phyloP scores from a whole-genome alignment of 805 yeast species.

The Saccharomycopsis guyanensis region DNA sequence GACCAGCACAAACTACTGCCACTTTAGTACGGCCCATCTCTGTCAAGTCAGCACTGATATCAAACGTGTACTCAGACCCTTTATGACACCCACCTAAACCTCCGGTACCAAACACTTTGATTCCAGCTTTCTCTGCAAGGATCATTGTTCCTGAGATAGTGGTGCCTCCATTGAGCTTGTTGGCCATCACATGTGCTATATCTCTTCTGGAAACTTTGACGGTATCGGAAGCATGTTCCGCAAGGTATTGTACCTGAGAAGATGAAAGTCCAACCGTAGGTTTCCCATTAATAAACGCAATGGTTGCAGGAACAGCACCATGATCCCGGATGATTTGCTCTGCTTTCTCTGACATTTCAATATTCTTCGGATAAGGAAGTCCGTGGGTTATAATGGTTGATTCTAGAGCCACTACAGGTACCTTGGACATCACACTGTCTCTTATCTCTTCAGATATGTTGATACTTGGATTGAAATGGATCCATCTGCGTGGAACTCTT shows the following conservation, averaged over 20 bases:
- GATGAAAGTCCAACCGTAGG: constrained; percentile 60
- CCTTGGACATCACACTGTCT: constrained; percentile 49
- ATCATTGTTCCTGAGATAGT: constrained; percentile 89
- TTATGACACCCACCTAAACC: constrained; percentile 91
- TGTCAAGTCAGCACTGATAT: constrained; percentile 79
- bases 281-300: constrained; percentile 65
- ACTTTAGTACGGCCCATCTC: constrained; percentile 79
- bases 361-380: constrained; percentile 70
- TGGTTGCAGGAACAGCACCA: constrained; percentile 80
- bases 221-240: constrained; percentile 26
- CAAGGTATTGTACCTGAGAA: constrained; percentile 43
- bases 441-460: constrained; percentile 41
- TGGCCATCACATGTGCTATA: constrained; percentile 62
- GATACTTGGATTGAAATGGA: constrained; percentile 12
- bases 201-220: constrained; percentile 76
- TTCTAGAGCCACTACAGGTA: constrained; percentile 77
- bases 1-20: constrained; percentile 89
- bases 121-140: constrained; percentile 65
- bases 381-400: constrained; percentile 89
- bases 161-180: constrained; percentile 70
- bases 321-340: constrained; percentile 50
- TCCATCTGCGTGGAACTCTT: not conserved
- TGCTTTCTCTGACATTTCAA: constrained; percentile 63
- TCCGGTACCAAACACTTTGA: constrained; percentile 84
- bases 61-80: constrained; percentile 68